Evolutionary conservation across 495 filamentous ascomycete species (phyloP).

Genomic region (Elasticomyces elasticus): DNA sequence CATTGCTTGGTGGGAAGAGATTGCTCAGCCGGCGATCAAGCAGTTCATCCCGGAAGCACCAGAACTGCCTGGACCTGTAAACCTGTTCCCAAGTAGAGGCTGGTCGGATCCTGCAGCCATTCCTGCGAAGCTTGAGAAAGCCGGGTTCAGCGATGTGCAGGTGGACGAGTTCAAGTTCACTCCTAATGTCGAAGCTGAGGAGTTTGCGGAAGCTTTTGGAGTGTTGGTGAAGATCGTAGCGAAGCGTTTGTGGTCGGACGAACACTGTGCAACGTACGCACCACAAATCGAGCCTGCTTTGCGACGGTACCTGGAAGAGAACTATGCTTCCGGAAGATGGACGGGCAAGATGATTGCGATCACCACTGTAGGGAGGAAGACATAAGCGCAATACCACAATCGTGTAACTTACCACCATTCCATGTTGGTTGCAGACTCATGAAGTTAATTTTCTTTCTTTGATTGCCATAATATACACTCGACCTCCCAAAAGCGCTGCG

Average conservation of each 20-base stretch:
- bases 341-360: slow-evolving; percentile 12
- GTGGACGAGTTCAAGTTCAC: slow-evolving; percentile 10
- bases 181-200: slow-evolving; percentile 4
- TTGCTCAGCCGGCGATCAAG: slow-evolving; percentile 6
- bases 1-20: slow-evolving; percentile 5
- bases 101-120: slow-evolving; percentile 6
- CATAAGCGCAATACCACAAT: background rate
- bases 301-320: slow-evolving; percentile 9
- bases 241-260: background rate
- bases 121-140: slow-evolving; percentile 3
- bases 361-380: slow-evolving; percentile 2
- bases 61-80: background rate
- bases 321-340: slow-evolving; percentile 4
- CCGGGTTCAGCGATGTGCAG: slow-evolving; percentile 6
- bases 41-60: slow-evolving; percentile 6
- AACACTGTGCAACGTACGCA: background rate
- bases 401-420: background rate
- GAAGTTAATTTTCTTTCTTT: background rate
- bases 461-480: background rate
- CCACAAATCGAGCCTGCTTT: slow-evolving; percentile 1
- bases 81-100: slow-evolving; percentile 1
- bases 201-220: slow-evolving; percentile 9
- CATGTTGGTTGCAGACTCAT: too few relatives aligned
- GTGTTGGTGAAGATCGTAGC: slow-evolving; percentile 6
- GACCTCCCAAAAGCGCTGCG: background rate